A percentile compares a stretch with the other conserved stretches of the same genome.
These are phyloP conservation scores for Phoma sp. DNA, from an alignment of 2,329 filamentous ascomycete genomes.

Conservation along the genomic window DNA sequence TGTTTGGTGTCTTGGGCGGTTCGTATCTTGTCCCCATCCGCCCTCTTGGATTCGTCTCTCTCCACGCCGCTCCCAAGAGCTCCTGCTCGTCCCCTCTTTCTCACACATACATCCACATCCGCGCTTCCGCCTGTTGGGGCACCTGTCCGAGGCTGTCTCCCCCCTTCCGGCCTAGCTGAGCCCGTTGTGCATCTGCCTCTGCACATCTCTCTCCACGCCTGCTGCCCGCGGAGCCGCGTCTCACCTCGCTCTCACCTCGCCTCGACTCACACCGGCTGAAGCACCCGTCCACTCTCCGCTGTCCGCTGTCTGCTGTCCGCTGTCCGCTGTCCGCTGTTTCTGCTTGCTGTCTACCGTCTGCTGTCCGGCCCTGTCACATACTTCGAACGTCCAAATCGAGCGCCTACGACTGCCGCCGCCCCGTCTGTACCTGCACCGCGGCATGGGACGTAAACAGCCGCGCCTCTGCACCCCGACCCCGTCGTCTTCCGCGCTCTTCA, in stretches of 20 bases:
- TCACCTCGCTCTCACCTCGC: conserved; percentile 9
- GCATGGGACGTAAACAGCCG: conserved; percentile 35
- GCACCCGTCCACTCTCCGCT: neutral
- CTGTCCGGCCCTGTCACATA: no score
- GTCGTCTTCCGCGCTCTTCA: conserved; percentile 20
- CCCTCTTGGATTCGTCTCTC: neutral
- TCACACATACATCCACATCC: conserved; percentile 9
- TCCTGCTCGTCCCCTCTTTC: conserved; percentile 35
- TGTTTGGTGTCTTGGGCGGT: conserved; percentile 10
- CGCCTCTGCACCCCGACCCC: conserved; percentile 15
- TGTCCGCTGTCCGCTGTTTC: neutral
- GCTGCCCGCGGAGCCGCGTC: conserved; percentile 11
- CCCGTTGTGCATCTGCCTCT: conserved; percentile 14
- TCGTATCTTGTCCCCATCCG: conserved; percentile 8
- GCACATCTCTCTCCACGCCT: conserved; percentile 10
- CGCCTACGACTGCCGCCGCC: neutral
- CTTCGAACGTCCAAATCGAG: no score
- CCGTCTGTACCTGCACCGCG: conserved; percentile 17
- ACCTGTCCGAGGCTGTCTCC: conserved; percentile 15
- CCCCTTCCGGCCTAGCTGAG: conserved; percentile 24
- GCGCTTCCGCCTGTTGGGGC: conserved; percentile 9
- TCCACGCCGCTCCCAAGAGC: conserved; percentile 13
- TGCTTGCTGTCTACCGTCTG: no score
- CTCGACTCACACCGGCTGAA: conserved; percentile 4
- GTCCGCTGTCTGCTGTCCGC: neutral